Conservation (phyloP, 306 rosid genomes). For the Cucurbita maxima region DNA sequence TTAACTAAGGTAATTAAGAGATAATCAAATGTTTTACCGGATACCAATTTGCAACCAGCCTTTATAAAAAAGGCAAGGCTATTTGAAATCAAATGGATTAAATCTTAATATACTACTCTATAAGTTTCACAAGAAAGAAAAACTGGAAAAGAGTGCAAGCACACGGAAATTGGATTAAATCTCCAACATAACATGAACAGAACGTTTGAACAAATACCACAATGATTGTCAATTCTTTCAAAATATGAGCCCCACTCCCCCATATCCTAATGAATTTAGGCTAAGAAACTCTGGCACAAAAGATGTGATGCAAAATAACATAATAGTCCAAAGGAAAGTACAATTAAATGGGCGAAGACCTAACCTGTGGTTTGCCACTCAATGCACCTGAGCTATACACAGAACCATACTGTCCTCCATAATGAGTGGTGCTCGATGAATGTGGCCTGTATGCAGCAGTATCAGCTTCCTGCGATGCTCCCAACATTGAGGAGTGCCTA, state of each 20-base stretch:
- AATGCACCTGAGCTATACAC: constrained; percentile 66
- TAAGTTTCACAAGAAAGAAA: background rate
- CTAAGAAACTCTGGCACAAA: background rate
- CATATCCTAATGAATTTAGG: background rate
- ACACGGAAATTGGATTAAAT: background rate
- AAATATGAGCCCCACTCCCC: background rate
- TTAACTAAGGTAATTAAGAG: background rate
- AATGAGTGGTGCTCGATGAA: constrained; percentile 49
- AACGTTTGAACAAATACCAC: background rate
- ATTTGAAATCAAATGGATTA: background rate
- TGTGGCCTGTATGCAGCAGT: constrained; percentile 54
- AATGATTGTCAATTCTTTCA: background rate
- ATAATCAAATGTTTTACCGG: background rate
- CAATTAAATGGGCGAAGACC: constrained; percentile 27
- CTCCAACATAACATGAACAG: background rate
- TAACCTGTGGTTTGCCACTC: constrained; percentile 63
- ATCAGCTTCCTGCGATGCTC: constrained; percentile 60
- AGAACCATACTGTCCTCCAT: constrained; percentile 88
- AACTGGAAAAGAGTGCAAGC: background rate
- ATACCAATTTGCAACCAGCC: background rate
- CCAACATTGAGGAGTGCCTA: constrained; percentile 68
- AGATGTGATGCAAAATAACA: background rate
- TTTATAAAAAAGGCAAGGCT: background rate
- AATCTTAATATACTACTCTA: background rate
- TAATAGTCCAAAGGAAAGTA: background rate